Conservation (phyloP, 176 grass and related monocot species). For the Phragmites australis region DNA sequence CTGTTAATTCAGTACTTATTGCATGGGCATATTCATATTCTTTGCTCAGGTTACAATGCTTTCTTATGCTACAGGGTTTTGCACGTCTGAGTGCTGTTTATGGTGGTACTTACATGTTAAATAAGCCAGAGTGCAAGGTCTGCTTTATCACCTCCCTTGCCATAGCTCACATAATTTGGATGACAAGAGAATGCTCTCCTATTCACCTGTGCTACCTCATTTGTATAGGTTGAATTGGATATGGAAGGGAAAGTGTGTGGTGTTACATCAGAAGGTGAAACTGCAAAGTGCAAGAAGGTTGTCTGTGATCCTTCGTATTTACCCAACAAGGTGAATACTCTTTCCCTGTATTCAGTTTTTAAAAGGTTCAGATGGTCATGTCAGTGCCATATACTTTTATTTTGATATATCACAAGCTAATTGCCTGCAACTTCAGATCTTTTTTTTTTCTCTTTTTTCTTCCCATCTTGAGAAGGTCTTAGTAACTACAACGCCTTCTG, state of each 20-base stretch:
- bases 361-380: not conserved
- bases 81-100: slow-evolving; percentile 96
- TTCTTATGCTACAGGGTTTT: slow-evolving; percentile 64
- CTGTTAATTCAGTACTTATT: slow-evolving; percentile 16
- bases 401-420: not conserved
- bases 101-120: slow-evolving; percentile 97
- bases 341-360: not conserved
- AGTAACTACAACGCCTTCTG: slow-evolving; percentile 7
- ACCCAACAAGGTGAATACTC: slow-evolving; percentile 76
- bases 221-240: slow-evolving; percentile 82
- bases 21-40: slow-evolving; percentile 1
- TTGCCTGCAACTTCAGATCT: not conserved
- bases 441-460: not conserved
- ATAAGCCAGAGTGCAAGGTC: slow-evolving; percentile 97
- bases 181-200: not conserved
- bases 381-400: not conserved
- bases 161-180: slow-evolving; percentile 11
- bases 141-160: slow-evolving; percentile 23
- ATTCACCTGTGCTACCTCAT: slow-evolving; percentile 22
- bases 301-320: slow-evolving; percentile 95
- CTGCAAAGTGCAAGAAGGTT: slow-evolving; percentile 93
- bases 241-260: slow-evolving; percentile 92
- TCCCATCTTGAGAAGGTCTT: slow-evolving; percentile 30
- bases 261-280: slow-evolving; percentile 95
- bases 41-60: slow-evolving; percentile 1